These are phyloP conservation scores for Leptoxyphium fumago DNA, from an alignment of 2,329 filamentous ascomycete species.

Conservation along the genomic window DNA sequence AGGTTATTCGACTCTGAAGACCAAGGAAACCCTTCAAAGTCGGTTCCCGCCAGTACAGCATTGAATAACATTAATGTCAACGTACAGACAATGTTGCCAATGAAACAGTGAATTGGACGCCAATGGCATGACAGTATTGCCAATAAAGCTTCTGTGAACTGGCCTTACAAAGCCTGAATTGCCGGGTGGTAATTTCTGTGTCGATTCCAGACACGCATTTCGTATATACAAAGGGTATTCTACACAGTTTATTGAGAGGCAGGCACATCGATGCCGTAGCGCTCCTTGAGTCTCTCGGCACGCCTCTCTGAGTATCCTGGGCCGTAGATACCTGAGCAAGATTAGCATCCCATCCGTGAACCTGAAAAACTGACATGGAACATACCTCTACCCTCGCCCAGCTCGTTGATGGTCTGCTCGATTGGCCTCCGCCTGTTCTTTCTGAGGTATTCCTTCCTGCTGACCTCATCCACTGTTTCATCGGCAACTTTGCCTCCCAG, in stretches of 20 bases:
- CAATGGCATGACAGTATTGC: too few species aligned
- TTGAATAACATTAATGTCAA: too few species aligned
- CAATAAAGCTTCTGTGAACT: too few species aligned
- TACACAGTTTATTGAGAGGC: conserved; percentile 4
- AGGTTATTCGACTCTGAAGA: too few species aligned
- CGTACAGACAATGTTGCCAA: too few species aligned
- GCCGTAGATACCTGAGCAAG: conserved; percentile 53
- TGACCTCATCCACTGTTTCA: conserved; percentile 55
- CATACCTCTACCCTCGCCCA: conserved; percentile 79
- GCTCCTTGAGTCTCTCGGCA: conserved; percentile 65
- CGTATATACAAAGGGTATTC: conserved; percentile 3
- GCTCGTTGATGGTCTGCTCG: conserved; percentile 63
- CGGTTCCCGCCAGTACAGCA: too few species aligned
- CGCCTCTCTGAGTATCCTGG: conserved; percentile 77
- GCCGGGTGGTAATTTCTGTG: not conserved
- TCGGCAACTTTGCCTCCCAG: conserved; percentile 42
- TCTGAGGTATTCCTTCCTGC: conserved; percentile 58
- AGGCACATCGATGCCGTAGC: conserved; percentile 69
- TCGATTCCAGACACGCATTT: conserved; percentile 1
- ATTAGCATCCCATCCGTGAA: conserved; percentile 5
- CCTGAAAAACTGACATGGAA: conserved; percentile 2
- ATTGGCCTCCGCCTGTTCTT: conserved; percentile 59
- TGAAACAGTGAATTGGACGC: too few species aligned
- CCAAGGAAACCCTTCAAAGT: too few species aligned
- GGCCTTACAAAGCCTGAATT: too few species aligned